Evolutionary conservation across 1,284 basidiomycete genomes (phyloP), one percentile per base, ranked within the genome.

Genomic region (Sphaerobolus stellatus): DNA sequence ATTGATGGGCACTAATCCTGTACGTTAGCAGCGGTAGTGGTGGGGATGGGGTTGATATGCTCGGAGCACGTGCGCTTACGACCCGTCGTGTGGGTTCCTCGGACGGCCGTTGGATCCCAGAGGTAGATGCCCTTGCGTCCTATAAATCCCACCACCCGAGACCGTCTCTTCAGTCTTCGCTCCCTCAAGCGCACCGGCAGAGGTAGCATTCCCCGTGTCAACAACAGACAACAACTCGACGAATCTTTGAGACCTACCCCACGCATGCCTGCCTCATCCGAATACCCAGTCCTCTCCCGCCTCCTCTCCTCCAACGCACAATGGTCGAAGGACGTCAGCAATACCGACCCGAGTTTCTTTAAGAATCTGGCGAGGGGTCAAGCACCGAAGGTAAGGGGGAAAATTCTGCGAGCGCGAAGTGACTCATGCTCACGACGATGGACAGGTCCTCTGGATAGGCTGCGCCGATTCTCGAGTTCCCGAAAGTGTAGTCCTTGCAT

Each of bases 381-480:
- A 68, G 62, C 68, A 0, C 91, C 92, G 22, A 86, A 89, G 75
- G 86, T 84, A 59, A 31, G 72, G 64, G 29, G 36, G 13, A 22
- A 29, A 40, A 31, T 45, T 18, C 2, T 24, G 14, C 13, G 18
- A 44, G 28, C 34, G 33, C 48, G 25, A 44, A 48, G 49, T 24
- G 31, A n/a, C 38, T 41, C 22, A 50, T 38, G 60, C 22, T 52
- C 41, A 47, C 22, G 29, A 22, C 58, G 43, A 41, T 34, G 25
- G 41, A 9, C 48, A 82, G 80, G 73, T 89, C 38, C 80, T 89
- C 60, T 90, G 88, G 87, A 79, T 90, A 61, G 88, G 86, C 45
- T 88, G 84, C 65, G 75, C 81, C 25, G 85, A 88, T 70, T 85
- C 83, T n/a, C 75, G 84, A 28, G 83, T 86, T 11, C 81, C 82